phyloP scores from a whole-genome alignment of 768 basidiomycete genomes.

The Lanmaoa pseudosensibilis region DNA sequence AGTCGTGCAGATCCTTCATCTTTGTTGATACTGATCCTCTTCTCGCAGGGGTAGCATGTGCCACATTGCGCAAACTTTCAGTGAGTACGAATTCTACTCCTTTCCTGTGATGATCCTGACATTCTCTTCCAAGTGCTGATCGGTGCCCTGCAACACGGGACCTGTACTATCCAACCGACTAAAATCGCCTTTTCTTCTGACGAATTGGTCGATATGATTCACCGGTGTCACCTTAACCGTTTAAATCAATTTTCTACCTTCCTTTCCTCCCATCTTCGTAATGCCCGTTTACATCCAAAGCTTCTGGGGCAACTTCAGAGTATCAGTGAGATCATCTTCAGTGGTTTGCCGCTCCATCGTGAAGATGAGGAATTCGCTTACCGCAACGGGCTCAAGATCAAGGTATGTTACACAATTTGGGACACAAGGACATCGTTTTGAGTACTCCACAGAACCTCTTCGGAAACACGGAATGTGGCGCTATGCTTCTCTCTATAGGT shows the following conservation, averaged over 20 bases:
- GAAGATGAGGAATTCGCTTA: conserved; percentile 76
- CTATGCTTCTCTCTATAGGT: conserved; percentile 62
- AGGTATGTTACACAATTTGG: conserved; percentile 42
- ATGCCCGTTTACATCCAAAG: conserved; percentile 58
- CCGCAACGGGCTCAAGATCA: conserved; percentile 60
- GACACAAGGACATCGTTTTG: conserved; percentile 19
- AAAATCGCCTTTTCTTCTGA: conserved; percentile 61
- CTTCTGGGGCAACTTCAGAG: conserved; percentile 54
- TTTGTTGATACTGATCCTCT: conserved; percentile 35
- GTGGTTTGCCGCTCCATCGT: conserved; percentile 59
- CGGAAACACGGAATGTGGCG: conserved; percentile 80
- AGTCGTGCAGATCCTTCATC: conserved; percentile 33
- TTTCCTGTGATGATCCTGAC: conserved; percentile 23
- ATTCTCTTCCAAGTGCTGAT: conserved; percentile 50
- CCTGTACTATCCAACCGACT: conserved; percentile 72
- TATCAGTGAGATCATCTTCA: conserved; percentile 65
- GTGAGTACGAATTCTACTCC: conserved; percentile 43
- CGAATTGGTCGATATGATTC: conserved; percentile 73
- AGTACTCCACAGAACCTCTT: conserved; percentile 60
- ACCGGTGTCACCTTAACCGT: conserved; percentile 65
- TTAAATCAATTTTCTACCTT: conserved; percentile 74
- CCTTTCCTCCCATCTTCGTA: conserved; percentile 61
- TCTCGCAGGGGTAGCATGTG: conserved; percentile 75
- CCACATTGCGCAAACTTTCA: conserved; percentile 76
- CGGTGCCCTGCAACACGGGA: conserved; percentile 68